These are phyloP conservation scores for Lentinula sp. DNA, from an alignment of 768 basidiomycete species.

Conservation along the genomic window DNA sequence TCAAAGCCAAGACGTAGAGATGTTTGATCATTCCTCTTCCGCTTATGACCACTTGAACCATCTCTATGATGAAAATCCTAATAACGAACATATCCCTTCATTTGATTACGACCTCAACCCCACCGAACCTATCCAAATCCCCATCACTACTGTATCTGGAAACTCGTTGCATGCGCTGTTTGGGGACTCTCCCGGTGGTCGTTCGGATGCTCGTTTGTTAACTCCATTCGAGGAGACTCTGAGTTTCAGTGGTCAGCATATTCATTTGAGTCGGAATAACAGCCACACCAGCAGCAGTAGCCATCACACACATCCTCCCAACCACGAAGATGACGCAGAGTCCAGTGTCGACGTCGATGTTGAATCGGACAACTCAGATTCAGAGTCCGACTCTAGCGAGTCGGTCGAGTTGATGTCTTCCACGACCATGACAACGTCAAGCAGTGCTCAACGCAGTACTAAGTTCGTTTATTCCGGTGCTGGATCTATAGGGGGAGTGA, in stretches of 20 bases:
- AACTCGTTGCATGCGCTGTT: neutral
- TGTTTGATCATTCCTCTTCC: neutral
- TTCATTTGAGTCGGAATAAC: too few relatives aligned
- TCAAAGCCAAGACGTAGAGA: neutral
- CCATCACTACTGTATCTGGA: conserved; percentile 1
- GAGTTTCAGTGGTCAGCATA: too few relatives aligned
- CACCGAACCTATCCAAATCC: neutral
- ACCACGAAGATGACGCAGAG: neutral
- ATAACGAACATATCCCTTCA: too few relatives aligned
- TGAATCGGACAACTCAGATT: neutral
- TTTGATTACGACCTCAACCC: neutral
- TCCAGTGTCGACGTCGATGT: neutral
- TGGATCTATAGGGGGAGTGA: too few relatives aligned
- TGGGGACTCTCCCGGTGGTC: neutral
- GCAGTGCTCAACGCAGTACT: neutral
- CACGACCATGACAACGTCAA: neutral
- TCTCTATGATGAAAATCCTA: too few relatives aligned
- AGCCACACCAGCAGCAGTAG: too few relatives aligned
- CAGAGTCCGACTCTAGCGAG: neutral
- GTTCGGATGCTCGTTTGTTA: neutral
- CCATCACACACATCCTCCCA: neutral
- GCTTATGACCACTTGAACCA: too few relatives aligned
- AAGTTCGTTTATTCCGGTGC: neutral
- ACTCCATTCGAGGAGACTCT: neutral
- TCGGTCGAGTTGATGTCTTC: conserved; percentile 4